phyloP scores from a whole-genome alignment of 2,329 filamentous ascomycete species.

The Cladosporium colombiae region DNA sequence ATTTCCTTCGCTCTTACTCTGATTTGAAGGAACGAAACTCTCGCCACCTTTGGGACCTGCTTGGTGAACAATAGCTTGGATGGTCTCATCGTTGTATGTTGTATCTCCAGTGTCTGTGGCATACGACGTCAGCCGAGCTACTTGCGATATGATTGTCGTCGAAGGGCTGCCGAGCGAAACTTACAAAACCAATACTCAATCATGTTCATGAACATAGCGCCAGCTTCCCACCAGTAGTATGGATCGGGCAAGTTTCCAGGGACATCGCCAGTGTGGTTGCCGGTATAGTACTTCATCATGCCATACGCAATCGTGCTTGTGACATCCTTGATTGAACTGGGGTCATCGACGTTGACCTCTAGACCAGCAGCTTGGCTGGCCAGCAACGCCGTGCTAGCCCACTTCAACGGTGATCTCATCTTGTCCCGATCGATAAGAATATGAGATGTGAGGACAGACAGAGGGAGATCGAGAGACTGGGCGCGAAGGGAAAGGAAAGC shows the following conservation, averaged over 20 bases:
- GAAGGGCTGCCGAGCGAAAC: neutral
- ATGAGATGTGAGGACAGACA: constrained; percentile 22
- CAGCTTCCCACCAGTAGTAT: constrained; percentile 74
- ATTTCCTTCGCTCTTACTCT: constrained; percentile 45
- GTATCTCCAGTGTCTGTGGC: constrained; percentile 61
- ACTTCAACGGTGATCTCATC: constrained; percentile 14
- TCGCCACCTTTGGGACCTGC: constrained; percentile 55
- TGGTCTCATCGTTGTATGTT: constrained; percentile 62
- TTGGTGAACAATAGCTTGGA: constrained; percentile 60
- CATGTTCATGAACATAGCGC: constrained; percentile 63
- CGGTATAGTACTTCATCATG: constrained; percentile 56
- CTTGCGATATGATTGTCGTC: neutral
- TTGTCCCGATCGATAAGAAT: neutral
- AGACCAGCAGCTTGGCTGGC: constrained; percentile 20
- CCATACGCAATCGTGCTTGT: constrained; percentile 47
- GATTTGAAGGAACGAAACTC: constrained; percentile 59
- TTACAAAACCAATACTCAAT: constrained; percentile 70
- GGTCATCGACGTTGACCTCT: constrained; percentile 5
- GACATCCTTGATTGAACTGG: constrained; percentile 47
- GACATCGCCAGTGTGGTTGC: constrained; percentile 53
- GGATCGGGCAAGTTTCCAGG: constrained; percentile 62
- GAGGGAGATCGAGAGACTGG: neutral
- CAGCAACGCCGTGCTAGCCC: constrained; percentile 21
- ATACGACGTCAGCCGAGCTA: neutral
- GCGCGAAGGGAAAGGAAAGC: constrained; percentile 15